Evolutionary conservation across 495 filamentous ascomycete genomes (phyloP), one percentile per base, ranked within the genome.

Genomic region (Aspergillus olivimuriae): DNA sequence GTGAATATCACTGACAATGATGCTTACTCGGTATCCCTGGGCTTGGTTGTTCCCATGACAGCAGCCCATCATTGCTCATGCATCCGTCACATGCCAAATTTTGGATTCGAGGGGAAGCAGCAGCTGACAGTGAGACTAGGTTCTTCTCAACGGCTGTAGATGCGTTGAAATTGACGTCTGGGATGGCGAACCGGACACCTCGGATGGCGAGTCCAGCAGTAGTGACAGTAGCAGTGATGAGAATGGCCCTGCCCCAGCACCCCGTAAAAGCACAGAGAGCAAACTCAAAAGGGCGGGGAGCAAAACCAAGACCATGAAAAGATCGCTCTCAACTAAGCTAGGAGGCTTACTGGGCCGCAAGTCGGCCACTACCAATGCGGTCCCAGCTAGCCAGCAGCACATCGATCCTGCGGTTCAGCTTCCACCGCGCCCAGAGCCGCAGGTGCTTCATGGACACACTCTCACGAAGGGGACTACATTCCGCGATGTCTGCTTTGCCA

Each of bases 131-230:
- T n/a, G n/a, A n/a, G n/a, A n/a, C 28, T 50, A 84, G 78, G 78
- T 77, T 12, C 76, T 96, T 24, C 63, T 81, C 8, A 75, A 81
- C 17, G 88, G 91, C n/a, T 92, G 91, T 49, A 80, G 91, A 14
- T 95, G 88, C 46, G 86, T 96, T 39, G 91, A 96, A 66, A 89
- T 97, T 46, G 91, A 97, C 53, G 88, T 95, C 6, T 95, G 89
- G 87, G 86, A 97, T 58, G 91, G 90, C 10, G 79, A 88, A 31
- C 43, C 59, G 4, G 62, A 62, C 34, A 24, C 46, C 1, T 51
- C 48, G 20, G 58, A 65, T 26, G 52, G 52, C 30, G 59, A 57
- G 9, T 12, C 34, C 34, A 52, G 48, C 39, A 58, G 53, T 11
- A 20, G 20, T 15, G 32, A 34, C 35, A 38, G 17, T 32, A 58